Evolutionary conservation across 2,329 filamentous ascomycete genomes (phyloP), one percentile per base, ranked within the genome.

Genomic region (Aciculosporium take): DNA sequence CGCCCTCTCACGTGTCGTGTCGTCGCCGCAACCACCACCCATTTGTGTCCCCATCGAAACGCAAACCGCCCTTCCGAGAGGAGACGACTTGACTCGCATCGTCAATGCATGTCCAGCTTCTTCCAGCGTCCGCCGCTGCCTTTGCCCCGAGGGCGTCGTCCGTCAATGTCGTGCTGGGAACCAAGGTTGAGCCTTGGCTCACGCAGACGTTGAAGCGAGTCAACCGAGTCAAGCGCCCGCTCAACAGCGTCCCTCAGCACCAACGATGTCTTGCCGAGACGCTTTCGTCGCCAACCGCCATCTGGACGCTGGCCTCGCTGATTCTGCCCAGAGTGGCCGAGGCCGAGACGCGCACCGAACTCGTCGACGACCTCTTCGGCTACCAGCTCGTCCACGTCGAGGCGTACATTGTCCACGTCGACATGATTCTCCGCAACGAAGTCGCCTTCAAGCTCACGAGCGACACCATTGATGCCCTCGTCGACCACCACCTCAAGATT

Each of bases 351-450:
- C 78, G 77, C 62, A 80, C 80, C 62, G 86, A 95, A 35, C 69
- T 94, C 49, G 72, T 89, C 51, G 87, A 95, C 65, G 84, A 84
- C 48, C 68, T 95, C 48, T 86, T 84, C 74, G 93, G 93, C 73
- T 91, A 89, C 64, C 83, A 93, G 68, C 76, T 95, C 57, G 70
- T 95, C 56, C 86, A 95, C 60, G 69, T 96, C 53, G 88, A 96
- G 66, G 91, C 91, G 40, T 98, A 98, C 62, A 89, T 96, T 53
- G 91, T 98, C 46, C 89, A 96, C 63, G 87, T 98, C 63, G 91
- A 98, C 68, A 94, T 96, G 87, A 89, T 98, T 45, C 78, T 93
- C 55, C 83, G 88, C 64, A 91, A 94, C 61, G 91, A 96, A 68
- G 87, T 98, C 56, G 91, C 88, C 51, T 96, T 88, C 75, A 98